Evolutionary conservation across 495 filamentous ascomycete genomes (phyloP), one percentile per base, ranked within the genome.

Genomic region (Xylaria flabelliformis): DNA sequence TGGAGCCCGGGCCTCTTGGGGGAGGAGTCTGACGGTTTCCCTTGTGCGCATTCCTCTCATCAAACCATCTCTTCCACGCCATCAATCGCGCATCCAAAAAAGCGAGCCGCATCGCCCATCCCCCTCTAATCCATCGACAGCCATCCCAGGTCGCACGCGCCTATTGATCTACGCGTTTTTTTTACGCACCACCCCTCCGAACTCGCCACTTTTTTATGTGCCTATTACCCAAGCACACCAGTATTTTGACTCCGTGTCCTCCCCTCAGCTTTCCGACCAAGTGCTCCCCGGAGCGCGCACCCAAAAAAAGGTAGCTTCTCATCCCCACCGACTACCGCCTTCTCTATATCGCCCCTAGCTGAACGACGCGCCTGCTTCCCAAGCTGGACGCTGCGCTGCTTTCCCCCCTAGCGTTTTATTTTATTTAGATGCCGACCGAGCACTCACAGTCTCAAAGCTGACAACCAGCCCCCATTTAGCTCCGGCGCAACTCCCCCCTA

Each of bases 11-110:
- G 55, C 44, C 70, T 72, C 70, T 41, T 72, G 55, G 71, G 59
- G 70, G 71, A 69, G 71, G 71, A 73, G 65, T 67, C 64, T 69
- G 64, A 63, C 46, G 53, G 71, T 67, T 61, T 73, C 59, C 70
- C 63, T 84, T 83, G 82, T 86, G 83, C 84, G 83, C 84, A 82
- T 83, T 85, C 83, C 73, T 84, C 84, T 84, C 83, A 84, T 81
- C 84, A 83, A 82, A 80, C 80, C 81, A 84, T 80, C 81, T 78
- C 74, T 74, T 79, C 77, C 77, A 79, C 77, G 77, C 77, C 77
- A 79, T 79, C 77, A 78, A 79, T 79, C 80, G 78, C 83, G 83
- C 84, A 86, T 85, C 84, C 80, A 82, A 86, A 86, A 87, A 87
- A 85, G 66, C 75, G 77, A 79, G 77, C 77, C 77, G 77, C 77